Conservation (phyloP, 2,329 filamentous ascomycete genomes). For the Sporothrix euskadiensis region DNA sequence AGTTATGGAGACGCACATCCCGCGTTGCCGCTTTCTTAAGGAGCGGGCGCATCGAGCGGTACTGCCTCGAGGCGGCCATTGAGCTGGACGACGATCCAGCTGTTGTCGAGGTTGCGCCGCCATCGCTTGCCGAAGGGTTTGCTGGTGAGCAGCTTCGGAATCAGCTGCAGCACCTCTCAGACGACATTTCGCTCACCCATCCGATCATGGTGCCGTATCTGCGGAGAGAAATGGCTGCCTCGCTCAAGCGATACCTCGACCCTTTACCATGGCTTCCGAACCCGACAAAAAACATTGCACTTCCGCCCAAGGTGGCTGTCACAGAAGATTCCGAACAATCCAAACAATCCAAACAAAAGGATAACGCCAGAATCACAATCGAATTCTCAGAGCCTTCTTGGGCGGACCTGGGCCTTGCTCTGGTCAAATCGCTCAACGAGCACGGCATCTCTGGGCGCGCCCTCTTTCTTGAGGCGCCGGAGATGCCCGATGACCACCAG, state of each 20-base stretch:
- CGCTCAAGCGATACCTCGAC: slow-evolving; percentile 58
- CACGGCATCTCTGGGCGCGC: slow-evolving; percentile 42
- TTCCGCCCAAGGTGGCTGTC: neutral
- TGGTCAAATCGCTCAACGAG: slow-evolving; percentile 43
- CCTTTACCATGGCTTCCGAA: slow-evolving; percentile 64
- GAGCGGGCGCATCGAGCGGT: slow-evolving; percentile 59
- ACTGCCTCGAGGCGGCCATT: slow-evolving; percentile 65
- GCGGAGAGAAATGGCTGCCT: slow-evolving; percentile 52
- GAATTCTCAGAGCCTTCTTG: slow-evolving; percentile 43
- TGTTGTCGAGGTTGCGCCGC: slow-evolving; percentile 62
- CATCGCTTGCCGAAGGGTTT: slow-evolving; percentile 62
- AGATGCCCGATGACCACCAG: slow-evolving; percentile 42
- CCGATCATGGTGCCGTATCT: slow-evolving; percentile 61
- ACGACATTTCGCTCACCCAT: slow-evolving; percentile 59
- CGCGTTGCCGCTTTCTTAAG: slow-evolving; percentile 60
- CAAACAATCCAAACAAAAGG: slow-evolving; percentile 28
- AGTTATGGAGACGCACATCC: slow-evolving; percentile 62
- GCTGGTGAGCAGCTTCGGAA: slow-evolving; percentile 63
- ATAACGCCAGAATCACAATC: slow-evolving; percentile 36
- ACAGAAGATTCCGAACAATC: neutral
- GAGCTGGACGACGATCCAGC: slow-evolving; percentile 68
- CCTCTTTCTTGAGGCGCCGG: slow-evolving; percentile 43
- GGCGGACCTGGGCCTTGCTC: slow-evolving; percentile 46
- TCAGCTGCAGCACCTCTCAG: slow-evolving; percentile 54
- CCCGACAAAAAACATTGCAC: slow-evolving; percentile 42